These are phyloP conservation scores for Ogataea pini DNA, from an alignment of 805 yeast species.

Conservation along the genomic window DNA sequence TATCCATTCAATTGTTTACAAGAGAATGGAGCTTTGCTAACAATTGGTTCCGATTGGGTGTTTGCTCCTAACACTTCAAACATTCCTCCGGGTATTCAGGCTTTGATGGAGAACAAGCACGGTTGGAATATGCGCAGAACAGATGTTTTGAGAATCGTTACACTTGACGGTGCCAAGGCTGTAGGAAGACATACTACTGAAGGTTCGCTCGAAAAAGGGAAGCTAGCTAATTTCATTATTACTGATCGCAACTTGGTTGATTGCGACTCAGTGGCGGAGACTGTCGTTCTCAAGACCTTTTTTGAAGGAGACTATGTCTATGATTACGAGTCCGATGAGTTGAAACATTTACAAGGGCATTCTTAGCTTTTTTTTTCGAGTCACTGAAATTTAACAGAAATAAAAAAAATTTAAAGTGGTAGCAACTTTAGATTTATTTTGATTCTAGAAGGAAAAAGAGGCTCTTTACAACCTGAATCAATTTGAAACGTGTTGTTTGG, in stretches of 20 bases:
- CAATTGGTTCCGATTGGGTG: slow-evolving; percentile 33
- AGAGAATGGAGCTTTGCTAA: slow-evolving; percentile 27
- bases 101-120: slow-evolving; percentile 29
- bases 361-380: neutral
- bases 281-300: slow-evolving; percentile 27
- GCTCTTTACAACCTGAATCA: too few species aligned
- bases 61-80: slow-evolving; percentile 33
- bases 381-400: too few species aligned
- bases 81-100: slow-evolving; percentile 31
- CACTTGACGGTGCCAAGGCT: slow-evolving; percentile 30
- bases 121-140: slow-evolving; percentile 30
- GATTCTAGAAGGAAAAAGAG: too few species aligned
- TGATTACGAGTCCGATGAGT: slow-evolving; percentile 30
- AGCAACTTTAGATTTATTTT: too few species aligned
- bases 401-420: too few species aligned
- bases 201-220: slow-evolving; percentile 27
- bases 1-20: slow-evolving; percentile 29
- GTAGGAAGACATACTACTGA: slow-evolving; percentile 24
- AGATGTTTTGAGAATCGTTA: slow-evolving; percentile 26
- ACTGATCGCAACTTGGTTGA: slow-evolving; percentile 25
- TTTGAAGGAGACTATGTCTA: slow-evolving; percentile 30
- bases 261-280: slow-evolving; percentile 24
- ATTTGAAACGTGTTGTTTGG: too few species aligned
- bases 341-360: slow-evolving; percentile 27
- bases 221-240: slow-evolving; percentile 29